These are phyloP conservation scores for Komagataella mondaviorum DNA, from an alignment of 805 yeast genomes.

Conservation along the genomic window DNA sequence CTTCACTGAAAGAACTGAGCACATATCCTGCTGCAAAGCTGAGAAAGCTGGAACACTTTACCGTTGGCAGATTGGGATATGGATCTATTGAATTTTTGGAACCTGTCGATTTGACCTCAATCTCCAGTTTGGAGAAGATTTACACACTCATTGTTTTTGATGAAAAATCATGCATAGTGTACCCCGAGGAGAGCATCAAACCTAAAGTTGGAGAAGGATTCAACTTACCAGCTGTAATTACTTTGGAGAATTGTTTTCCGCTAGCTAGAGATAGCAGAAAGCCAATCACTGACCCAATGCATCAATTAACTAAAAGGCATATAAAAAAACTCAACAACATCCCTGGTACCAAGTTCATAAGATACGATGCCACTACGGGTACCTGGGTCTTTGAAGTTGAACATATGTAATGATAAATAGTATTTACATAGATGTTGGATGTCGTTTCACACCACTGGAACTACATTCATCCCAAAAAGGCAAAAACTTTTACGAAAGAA, in stretches of 20 bases:
- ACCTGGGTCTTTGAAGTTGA: slow-evolving; percentile 52
- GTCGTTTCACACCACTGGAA: background rate
- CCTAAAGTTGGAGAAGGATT: slow-evolving; percentile 73
- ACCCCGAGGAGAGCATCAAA: slow-evolving; percentile 49
- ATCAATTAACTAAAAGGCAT: slow-evolving; percentile 57
- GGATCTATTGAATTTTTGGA: slow-evolving; percentile 68
- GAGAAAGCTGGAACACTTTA: slow-evolving; percentile 47
- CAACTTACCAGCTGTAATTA: slow-evolving; percentile 60
- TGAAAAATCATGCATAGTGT: slow-evolving; percentile 47
- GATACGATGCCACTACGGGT: slow-evolving; percentile 69
- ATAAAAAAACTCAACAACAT: slow-evolving; percentile 49
- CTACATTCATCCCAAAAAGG: background rate
- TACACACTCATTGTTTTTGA: slow-evolving; percentile 58
- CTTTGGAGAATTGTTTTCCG: slow-evolving; percentile 75
- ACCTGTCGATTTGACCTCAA: slow-evolving; percentile 73
- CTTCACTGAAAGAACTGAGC: slow-evolving; percentile 52
- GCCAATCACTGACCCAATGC: slow-evolving; percentile 67
- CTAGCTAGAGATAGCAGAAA: slow-evolving; percentile 54
- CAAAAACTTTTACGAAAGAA: background rate
- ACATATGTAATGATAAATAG: slow-evolving; percentile 12
- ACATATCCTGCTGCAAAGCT: slow-evolving; percentile 49
- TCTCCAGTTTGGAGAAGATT: slow-evolving; percentile 45
- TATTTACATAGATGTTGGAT: background rate
- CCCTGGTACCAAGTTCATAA: slow-evolving; percentile 48
- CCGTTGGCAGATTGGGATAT: slow-evolving; percentile 64